phyloP scores from a whole-genome alignment of 2,329 filamentous ascomycete species.

The Fusarium virguliforme region DNA sequence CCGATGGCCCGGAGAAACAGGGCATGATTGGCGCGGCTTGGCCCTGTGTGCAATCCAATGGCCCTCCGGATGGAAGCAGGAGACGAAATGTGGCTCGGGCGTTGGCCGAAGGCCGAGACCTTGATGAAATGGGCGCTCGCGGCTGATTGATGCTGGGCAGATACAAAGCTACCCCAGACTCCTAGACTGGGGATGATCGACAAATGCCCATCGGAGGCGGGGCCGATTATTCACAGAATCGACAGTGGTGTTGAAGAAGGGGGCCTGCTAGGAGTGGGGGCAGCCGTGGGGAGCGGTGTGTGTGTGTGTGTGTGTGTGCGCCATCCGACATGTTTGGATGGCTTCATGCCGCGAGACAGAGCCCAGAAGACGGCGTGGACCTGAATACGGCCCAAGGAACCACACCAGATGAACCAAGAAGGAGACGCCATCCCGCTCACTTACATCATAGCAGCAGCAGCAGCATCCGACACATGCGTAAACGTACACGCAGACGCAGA shows the following conservation, averaged over 20 bases:
- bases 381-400: slow-evolving; percentile 23
- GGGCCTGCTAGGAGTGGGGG: slow-evolving; percentile 43
- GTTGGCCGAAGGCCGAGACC: slow-evolving; percentile 46
- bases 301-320: slow-evolving; percentile 7
- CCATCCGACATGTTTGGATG: slow-evolving; percentile 42
- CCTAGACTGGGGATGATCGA: slow-evolving; percentile 40
- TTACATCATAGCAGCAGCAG: slow-evolving; percentile 31
- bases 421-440: slow-evolving; percentile 36
- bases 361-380: slow-evolving; percentile 36
- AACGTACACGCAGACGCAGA: slow-evolving; percentile 6
- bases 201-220: slow-evolving; percentile 41
- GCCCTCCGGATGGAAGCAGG: slow-evolving; percentile 9
- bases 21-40: slow-evolving; percentile 11
- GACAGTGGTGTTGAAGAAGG: slow-evolving; percentile 36
- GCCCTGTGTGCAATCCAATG: slow-evolving; percentile 10
- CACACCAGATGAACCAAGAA: slow-evolving; percentile 30
- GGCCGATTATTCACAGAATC: slow-evolving; percentile 42
- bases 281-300: slow-evolving; percentile 50
- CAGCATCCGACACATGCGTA: neutral
- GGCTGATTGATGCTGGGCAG: slow-evolving; percentile 22
- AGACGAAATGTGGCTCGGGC: slow-evolving; percentile 39
- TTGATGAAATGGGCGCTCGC: slow-evolving; percentile 12
- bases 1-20: slow-evolving; percentile 25
- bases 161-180: slow-evolving; percentile 43
- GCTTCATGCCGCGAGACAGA: slow-evolving; percentile 39